Percentiles rank a stretch among this genome's conserved stretches.
Conservation (phyloP, 106 monocot genomes). For the Triglochin maritima region DNA sequence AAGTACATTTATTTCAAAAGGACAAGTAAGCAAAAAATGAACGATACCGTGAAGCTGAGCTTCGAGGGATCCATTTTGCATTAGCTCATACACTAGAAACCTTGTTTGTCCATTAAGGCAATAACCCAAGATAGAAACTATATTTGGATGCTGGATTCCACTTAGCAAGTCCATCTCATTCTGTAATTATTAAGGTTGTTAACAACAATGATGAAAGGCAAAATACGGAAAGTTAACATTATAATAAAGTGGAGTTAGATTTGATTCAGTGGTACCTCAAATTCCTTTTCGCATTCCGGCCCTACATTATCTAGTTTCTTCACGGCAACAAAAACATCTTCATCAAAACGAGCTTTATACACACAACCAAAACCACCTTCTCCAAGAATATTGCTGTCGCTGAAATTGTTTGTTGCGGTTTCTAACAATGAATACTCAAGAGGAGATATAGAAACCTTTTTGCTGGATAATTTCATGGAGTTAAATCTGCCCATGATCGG, state of each 20-base stretch:
- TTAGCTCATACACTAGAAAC: conserved; percentile 78
- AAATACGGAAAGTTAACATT: no score
- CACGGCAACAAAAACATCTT: conserved; percentile 46
- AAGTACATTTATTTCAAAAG: neutral
- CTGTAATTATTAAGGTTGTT: conserved; percentile 21
- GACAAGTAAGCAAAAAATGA: neutral
- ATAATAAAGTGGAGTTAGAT: neutral
- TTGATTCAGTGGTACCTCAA: conserved; percentile 38
- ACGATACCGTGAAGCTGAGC: conserved; percentile 68
- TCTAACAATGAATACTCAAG: conserved; percentile 56
- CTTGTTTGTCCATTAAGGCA: conserved; percentile 44
- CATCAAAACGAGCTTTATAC: conserved; percentile 64
- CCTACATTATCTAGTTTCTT: conserved; percentile 54
- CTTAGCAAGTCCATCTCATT: conserved; percentile 78
- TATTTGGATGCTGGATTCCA: conserved; percentile 75
- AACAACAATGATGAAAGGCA: neutral
- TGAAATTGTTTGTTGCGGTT: conserved; percentile 57
- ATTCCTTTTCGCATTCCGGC: conserved; percentile 57
- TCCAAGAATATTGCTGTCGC: conserved; percentile 54
- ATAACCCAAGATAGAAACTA: conserved; percentile 76
- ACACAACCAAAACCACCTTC: conserved; percentile 50
- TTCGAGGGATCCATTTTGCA: conserved; percentile 87
- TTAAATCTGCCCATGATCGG: conserved; percentile 55
- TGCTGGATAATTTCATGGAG: conserved; percentile 36
- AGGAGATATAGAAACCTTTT: conserved; percentile 33